Evolutionary conservation across 257 asterid genomes (phyloP).

Genomic region (Solanum dulcamara): DNA sequence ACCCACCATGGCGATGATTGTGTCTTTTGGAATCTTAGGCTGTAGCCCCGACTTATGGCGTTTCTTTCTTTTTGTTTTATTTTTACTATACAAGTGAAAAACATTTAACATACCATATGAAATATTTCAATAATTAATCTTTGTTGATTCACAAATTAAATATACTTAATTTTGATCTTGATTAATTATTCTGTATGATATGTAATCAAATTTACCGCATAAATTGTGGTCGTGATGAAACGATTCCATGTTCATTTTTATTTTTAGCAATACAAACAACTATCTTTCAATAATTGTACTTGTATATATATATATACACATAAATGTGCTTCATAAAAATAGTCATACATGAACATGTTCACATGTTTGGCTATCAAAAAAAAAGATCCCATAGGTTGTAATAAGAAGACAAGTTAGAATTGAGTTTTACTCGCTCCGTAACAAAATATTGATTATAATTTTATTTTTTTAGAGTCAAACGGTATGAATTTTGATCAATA

Average conservation of each 20-base stretch:
- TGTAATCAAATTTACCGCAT: not conserved
- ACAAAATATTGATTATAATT: not conserved
- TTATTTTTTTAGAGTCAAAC: not conserved
- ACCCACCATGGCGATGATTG: not conserved
- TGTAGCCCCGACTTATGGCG: too few relatives aligned
- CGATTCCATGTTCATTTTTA: not conserved
- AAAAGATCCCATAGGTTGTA: not conserved
- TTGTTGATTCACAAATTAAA: not conserved
- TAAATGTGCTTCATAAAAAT: not conserved
- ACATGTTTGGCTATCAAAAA: not conserved
- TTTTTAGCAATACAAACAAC: not conserved
- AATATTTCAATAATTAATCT: not conserved
- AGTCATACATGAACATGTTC: not conserved
- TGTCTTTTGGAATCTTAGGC: not conserved
- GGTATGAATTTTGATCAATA: too few relatives aligned
- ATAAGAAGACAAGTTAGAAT: not conserved
- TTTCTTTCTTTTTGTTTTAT: not conserved
- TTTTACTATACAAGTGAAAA: not conserved
- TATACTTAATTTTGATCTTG: not conserved
- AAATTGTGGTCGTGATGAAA: not conserved
- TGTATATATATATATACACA: not conserved
- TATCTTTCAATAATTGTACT: not conserved
- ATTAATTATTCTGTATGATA: not conserved
- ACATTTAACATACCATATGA: not conserved
- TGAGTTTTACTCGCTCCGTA: not conserved